A percentile compares a stretch with the other conserved stretches of the same genome.
These are phyloP conservation scores for Coniochaeta ligniaria DNA, from an alignment of 2,329 filamentous ascomycete species.

Conservation along the genomic window DNA sequence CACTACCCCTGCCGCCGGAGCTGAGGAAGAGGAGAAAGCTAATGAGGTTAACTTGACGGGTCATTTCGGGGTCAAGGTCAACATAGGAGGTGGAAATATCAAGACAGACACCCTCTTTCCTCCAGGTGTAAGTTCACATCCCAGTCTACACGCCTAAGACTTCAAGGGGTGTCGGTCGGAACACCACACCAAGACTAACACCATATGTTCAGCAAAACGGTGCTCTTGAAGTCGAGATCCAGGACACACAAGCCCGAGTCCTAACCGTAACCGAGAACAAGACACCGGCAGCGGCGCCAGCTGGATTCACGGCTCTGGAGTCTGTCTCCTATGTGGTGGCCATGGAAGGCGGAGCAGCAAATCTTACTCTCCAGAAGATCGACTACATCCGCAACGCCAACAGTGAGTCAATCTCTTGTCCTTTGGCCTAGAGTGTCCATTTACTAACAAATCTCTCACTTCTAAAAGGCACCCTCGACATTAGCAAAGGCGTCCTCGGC, in stretches of 20 bases:
- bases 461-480: conserved; percentile 22
- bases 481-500: conserved; percentile 26
- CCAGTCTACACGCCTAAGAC: background rate
- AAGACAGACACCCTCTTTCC: conserved; percentile 26
- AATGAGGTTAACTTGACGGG: conserved; percentile 23
- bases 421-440: background rate
- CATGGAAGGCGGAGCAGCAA: conserved; percentile 21
- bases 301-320: conserved; percentile 29
- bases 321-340: conserved; percentile 26
- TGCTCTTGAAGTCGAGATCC: conserved; percentile 31
- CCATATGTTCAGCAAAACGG: conserved; percentile 16
- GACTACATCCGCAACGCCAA: conserved; percentile 29
- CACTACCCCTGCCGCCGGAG: background rate
- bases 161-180: background rate
- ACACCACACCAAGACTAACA: background rate
- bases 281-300: conserved; percentile 23
- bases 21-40: conserved; percentile 11
- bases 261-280: conserved; percentile 29
- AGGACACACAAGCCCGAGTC: conserved; percentile 22
- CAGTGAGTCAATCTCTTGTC: conserved; percentile 17
- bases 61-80: conserved; percentile 20
- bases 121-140: conserved; percentile 18
- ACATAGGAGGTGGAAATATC: conserved; percentile 21
- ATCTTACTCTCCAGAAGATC: conserved; percentile 28
- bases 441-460: too few relatives aligned